Conservation (phyloP, 495 filamentous ascomycete genomes). For the Aspergillus sclerotioniger region DNA sequence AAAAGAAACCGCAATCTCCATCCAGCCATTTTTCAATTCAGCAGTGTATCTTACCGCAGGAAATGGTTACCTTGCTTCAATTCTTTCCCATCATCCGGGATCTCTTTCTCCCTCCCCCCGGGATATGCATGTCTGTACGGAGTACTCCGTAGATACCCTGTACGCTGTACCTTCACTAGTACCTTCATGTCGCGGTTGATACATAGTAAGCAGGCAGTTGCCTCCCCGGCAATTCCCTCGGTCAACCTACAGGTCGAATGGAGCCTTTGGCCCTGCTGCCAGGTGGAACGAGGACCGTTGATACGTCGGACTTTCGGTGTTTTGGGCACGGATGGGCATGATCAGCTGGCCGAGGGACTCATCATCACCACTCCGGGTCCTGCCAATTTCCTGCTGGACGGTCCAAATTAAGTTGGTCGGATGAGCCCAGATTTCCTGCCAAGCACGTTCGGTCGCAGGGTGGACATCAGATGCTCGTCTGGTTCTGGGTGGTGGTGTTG, state of each 20-base stretch:
- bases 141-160: too few relatives aligned
- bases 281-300: not conserved
- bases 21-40: not conserved
- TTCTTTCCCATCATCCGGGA: not conserved
- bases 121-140: too few relatives aligned
- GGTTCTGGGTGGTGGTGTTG: not conserved
- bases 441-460: not conserved
- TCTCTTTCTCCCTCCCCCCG: too few relatives aligned
- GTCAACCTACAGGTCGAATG: too few relatives aligned
- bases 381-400: not conserved
- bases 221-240: too few relatives aligned
- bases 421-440: not conserved
- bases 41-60: too few relatives aligned
- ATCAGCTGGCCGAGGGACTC: slow-evolving; percentile 2
- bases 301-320: slow-evolving; percentile 6
- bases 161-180: too few relatives aligned
- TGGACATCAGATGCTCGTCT: not conserved
- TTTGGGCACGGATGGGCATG: slow-evolving; percentile 9
- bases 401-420: slow-evolving; percentile 6
- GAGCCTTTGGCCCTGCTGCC: too few relatives aligned
- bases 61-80: not conserved
- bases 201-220: too few relatives aligned
- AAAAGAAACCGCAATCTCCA: not conserved
- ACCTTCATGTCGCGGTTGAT: too few relatives aligned
- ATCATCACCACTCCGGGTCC: not conserved